Conservation (phyloP, 768 basidiomycete genomes). For the button mushroom (Agaricus bisporus) region DNA sequence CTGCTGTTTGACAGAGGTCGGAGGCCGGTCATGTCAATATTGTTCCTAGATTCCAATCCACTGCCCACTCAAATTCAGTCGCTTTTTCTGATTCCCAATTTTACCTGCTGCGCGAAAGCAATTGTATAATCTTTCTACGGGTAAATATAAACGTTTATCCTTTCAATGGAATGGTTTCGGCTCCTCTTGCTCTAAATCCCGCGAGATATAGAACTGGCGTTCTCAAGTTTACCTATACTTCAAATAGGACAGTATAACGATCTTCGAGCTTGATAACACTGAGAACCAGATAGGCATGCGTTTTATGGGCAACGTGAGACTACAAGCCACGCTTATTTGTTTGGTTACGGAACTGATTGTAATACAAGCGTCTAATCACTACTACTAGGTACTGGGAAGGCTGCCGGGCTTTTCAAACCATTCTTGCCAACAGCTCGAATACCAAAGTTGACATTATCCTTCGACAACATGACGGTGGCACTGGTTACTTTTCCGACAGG, state of each 20-base stretch:
- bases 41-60: not conserved
- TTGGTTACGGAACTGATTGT: not conserved
- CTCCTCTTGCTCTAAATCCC: too few relatives aligned
- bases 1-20: constrained; percentile 32
- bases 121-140: not conserved
- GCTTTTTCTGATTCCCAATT: not conserved
- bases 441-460: constrained; percentile 48
- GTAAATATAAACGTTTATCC: not conserved
- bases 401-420: constrained; percentile 46
- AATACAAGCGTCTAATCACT: constrained; percentile 10
- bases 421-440: constrained; percentile 45
- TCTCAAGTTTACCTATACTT: too few relatives aligned
- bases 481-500: constrained; percentile 37
- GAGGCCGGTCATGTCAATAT: constrained; percentile 25
- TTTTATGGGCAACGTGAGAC: not conserved
- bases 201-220: too few relatives aligned
- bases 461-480: constrained; percentile 37
- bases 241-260: too few relatives aligned
- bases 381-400: constrained; percentile 23
- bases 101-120: not conserved
- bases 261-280: too few relatives aligned
- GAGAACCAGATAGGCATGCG: too few relatives aligned
- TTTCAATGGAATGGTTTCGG: too few relatives aligned
- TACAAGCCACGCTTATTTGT: not conserved
- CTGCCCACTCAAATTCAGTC: not conserved